These are phyloP conservation scores for Chlamydomonas sphaeroides DNA, from an alignment of 139 green algal genomes.

Conservation along the genomic window DNA sequence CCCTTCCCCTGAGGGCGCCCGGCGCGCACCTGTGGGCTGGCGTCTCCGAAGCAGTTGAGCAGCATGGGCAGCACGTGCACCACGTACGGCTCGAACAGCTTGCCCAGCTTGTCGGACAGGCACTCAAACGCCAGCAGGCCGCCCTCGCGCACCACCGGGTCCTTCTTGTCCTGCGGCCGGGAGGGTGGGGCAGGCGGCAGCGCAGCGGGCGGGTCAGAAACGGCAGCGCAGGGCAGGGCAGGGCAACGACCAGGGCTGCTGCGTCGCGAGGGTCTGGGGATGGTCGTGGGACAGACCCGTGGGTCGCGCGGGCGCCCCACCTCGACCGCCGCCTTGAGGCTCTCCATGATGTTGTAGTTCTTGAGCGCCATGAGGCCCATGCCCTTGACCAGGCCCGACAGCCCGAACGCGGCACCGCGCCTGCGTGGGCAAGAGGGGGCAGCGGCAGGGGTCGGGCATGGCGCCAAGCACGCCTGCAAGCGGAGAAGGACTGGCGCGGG, in stretches of 20 bases:
- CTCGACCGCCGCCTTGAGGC: slow-evolving; percentile 82
- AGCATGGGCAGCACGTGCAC: slow-evolving; percentile 94
- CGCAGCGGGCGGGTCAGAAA: neutral
- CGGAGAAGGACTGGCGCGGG: too few species aligned
- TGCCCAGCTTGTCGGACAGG: slow-evolving; percentile 91
- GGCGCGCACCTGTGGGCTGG: slow-evolving; percentile 55
- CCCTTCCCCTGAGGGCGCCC: too few species aligned
- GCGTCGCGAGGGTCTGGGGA: too few species aligned
- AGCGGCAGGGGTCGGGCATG: neutral
- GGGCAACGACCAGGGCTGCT: too few species aligned
- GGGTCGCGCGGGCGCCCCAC: slow-evolving; percentile 17
- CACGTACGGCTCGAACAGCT: slow-evolving; percentile 99
- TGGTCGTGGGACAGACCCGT: neutral
- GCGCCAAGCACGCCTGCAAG: too few species aligned
- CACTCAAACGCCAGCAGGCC: slow-evolving; percentile 93
- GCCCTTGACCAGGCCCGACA: slow-evolving; percentile 94
- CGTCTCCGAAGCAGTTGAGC: slow-evolving; percentile 91
- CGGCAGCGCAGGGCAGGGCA: too few species aligned
- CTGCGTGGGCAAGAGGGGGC: neutral
- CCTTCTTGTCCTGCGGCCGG: slow-evolving; percentile 53
- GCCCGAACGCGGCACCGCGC: slow-evolving; percentile 92
- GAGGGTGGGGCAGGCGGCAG: neutral
- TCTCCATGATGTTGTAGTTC: slow-evolving; percentile 89
- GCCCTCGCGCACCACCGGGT: slow-evolving; percentile 78
- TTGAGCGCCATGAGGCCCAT: slow-evolving; percentile 89